Conservation (phyloP, 441 rosid species). For the Populus hybrid region DNA sequence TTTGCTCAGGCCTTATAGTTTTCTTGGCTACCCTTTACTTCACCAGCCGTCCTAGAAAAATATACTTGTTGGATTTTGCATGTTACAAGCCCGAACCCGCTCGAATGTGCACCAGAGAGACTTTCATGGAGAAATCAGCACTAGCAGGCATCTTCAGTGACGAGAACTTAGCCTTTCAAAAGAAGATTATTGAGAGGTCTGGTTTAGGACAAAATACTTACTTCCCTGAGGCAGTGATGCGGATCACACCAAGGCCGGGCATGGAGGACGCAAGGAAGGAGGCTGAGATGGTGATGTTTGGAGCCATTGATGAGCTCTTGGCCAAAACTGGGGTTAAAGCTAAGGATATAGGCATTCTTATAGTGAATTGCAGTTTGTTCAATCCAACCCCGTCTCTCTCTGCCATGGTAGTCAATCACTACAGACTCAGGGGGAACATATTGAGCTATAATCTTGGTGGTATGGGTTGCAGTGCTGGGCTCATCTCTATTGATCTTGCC, state of each 20-base stretch:
- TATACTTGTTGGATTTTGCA: slow-evolving; percentile 77
- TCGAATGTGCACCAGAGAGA: slow-evolving; percentile 50
- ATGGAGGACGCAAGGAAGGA: slow-evolving; percentile 74
- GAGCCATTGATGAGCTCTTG: slow-evolving; percentile 70
- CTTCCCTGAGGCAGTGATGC: slow-evolving; percentile 62
- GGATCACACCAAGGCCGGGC: slow-evolving; percentile 58
- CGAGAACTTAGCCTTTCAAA: slow-evolving; percentile 67
- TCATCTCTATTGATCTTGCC: slow-evolving; percentile 80
- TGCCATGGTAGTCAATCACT: slow-evolving; percentile 82
- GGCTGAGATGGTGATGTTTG: slow-evolving; percentile 70
- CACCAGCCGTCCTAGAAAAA: slow-evolving; percentile 55
- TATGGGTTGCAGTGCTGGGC: slow-evolving; percentile 95
- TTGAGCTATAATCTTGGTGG: slow-evolving; percentile 82
- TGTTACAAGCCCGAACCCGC: slow-evolving; percentile 72
- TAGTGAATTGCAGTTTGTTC: slow-evolving; percentile 91
- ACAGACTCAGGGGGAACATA: slow-evolving; percentile 70
- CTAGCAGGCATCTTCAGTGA: slow-evolving; percentile 46
- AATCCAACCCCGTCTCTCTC: slow-evolving; percentile 89
- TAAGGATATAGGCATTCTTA: slow-evolving; percentile 65
- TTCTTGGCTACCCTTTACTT: slow-evolving; percentile 46
- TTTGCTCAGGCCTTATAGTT: slow-evolving; percentile 34
- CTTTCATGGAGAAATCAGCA: slow-evolving; percentile 57
- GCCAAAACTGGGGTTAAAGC: slow-evolving; percentile 73
- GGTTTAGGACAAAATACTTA: slow-evolving; percentile 82
- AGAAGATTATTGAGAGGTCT: slow-evolving; percentile 63